These are phyloP conservation scores for Setaria viridis DNA, from an alignment of 202 grass and related monocot species.

Conservation along the genomic window DNA sequence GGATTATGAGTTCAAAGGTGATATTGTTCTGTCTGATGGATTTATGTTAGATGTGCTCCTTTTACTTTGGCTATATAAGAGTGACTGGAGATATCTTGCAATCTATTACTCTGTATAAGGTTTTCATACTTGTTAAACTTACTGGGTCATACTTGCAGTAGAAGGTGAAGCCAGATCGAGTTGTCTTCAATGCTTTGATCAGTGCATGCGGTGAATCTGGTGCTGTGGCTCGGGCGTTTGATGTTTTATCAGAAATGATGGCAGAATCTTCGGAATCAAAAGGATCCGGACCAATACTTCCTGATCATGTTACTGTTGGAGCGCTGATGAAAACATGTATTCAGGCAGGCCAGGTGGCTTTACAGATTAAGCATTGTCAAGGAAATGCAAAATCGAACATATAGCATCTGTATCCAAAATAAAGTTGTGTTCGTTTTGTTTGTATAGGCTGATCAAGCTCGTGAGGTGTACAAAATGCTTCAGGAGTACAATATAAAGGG, in stretches of 20 bases:
- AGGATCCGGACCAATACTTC: constrained; percentile 71
- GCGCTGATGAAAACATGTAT: constrained; percentile 93
- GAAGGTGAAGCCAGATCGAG: constrained; percentile 99
- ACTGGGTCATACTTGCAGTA: constrained; percentile 78
- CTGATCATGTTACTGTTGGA: constrained; percentile 97
- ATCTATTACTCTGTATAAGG: constrained; percentile 3
- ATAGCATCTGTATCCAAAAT: constrained; percentile 30
- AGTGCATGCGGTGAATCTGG: constrained; percentile 98
- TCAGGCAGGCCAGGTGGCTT: constrained; percentile 74
- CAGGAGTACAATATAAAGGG: constrained; percentile 87
- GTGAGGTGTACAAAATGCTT: constrained; percentile 96
- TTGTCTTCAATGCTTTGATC: constrained; percentile 98
- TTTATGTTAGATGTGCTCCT: constrained; percentile 35
- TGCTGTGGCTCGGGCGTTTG: constrained; percentile 95
- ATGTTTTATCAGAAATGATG: constrained; percentile 96
- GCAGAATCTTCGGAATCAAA: constrained; percentile 62
- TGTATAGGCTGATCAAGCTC: constrained; percentile 74
- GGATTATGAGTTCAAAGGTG: constrained; percentile 97
- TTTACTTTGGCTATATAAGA: constrained; percentile 35
- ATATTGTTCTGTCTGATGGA: constrained; percentile 45
- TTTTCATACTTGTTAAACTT: constrained; percentile 52
- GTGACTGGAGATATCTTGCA: constrained; percentile 19
- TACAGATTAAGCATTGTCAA: constrained; percentile 27
- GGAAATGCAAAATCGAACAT: constrained; percentile 33
- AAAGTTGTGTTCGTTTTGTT: constrained; percentile 30